phyloP scores from a whole-genome alignment of 768 basidiomycete species.

The Tulasnella sp. region DNA sequence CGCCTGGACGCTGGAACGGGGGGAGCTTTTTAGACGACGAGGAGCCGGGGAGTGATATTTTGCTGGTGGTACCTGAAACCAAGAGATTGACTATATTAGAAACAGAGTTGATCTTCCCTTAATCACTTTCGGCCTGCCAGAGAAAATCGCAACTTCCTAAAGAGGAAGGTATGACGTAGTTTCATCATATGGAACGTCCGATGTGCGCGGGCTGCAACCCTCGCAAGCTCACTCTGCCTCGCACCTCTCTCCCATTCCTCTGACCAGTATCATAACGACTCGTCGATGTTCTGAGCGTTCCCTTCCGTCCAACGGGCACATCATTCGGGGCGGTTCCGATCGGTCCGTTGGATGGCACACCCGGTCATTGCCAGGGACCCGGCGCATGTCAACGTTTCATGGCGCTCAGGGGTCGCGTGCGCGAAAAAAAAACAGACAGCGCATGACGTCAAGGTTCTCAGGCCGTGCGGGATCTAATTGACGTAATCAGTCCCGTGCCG shows the following conservation, averaged over 20 bases:
- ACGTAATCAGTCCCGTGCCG: neutral
- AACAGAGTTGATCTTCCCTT: neutral
- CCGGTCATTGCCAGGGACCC: neutral
- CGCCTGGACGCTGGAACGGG: neutral
- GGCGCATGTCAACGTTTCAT: neutral
- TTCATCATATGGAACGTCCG: neutral
- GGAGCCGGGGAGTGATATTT: too few relatives aligned
- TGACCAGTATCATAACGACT: neutral
- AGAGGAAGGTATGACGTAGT: slow-evolving; percentile 1
- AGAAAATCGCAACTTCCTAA: neutral
- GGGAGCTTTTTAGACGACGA: neutral
- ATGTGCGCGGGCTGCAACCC: neutral
- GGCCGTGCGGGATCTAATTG: neutral
- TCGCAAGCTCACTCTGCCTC: neutral
- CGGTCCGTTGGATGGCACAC: neutral
- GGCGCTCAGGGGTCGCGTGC: neutral
- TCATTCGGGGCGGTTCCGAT: neutral
- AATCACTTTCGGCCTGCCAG: neutral
- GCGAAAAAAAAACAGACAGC: neutral
- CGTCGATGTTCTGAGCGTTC: neutral
- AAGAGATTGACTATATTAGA: neutral
- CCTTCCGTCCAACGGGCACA: neutral
- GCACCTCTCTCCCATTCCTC: neutral
- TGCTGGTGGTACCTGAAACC: neutral
- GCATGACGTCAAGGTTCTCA: neutral